Evolutionary conservation across 331 rosid genomes (phyloP), one percentile per base, ranked within the genome.

Genomic region (Telfairia occidentalis): DNA sequence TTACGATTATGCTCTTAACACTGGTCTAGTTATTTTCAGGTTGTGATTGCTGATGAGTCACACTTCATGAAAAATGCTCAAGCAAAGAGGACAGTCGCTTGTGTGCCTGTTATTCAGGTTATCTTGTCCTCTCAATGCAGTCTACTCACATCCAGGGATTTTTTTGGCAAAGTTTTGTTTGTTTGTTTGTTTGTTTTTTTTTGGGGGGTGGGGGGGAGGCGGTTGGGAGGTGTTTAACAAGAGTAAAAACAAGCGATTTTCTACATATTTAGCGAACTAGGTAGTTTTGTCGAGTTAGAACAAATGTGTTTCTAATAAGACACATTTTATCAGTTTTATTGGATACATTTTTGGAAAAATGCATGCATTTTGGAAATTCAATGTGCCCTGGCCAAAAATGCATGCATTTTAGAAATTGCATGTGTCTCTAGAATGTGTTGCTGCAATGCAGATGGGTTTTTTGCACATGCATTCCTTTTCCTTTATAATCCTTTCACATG

Each of bases 31-130:
- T 87, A 43, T 82, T 76, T 43, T 79, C 90, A 93, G 98, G 88
- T 94, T 84, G 98, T 94, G 75, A 91, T 94, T 86, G 98, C 97
- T 50, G 97, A 94, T 82, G 98, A 94, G 83, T 94, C 98, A 0
- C 97, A 94, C 83, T 94, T 65, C 84, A 81, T 94, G 61, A 94
- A 94, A 88, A 94, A 94, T 86, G 95, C 96, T 75, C 92, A 89
- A 83, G 98, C 97, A 80, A 94, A 94, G 85, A 94, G 98, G 79
- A 94, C 98, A 78, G 82, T 86, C 76, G 88, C 96, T 71, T 78
- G 84, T 54, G 89, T 91, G 77, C 98, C 98, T 23, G 89, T 94
- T 75, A 84, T 91, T 80, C 88, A 94, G 97, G 98, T 91, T 75
- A 75, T 57, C 59, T 61, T 37, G 65, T 65, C 67, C 80, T 79